Base-by-base conservation (phyloP, 441 rosid species). In the Populus hybrid region DNA sequence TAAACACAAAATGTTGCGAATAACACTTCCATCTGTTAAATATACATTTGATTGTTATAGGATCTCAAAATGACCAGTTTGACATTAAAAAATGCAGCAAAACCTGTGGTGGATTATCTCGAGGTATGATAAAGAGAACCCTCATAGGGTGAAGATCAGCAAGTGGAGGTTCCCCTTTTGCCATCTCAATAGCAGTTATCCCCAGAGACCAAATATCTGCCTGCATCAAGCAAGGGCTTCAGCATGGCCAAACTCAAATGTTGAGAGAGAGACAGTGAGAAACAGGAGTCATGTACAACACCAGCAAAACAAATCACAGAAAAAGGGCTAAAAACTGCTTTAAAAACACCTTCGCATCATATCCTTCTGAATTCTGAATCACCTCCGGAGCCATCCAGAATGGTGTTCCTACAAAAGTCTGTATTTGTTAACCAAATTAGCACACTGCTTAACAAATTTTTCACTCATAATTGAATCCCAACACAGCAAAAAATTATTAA, bases 91-190 rank as follows among this genome's bases (percentile, higher is more conserved):
- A 74, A 79, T 76, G 67, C 36, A 77, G 75, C 73, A 82, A 82
- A 85, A 96, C 99, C 99, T 96, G 99, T 7, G 99, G 98, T 38
- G 99, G 99, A 88, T 83, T 96, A 88, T 96, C 99, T 84, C 98
- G 93, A 68, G 99, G 99, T 85, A 96, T 96, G 79, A 96, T 96
- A 77, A 96, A 96, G 79, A 96, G 98, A 82, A 94, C 99, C 87
- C 98, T 91, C 99, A 96, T 94, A 73, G 99, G 99, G 82, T 93
- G 98, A 83, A 96, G 98, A 88, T 94, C 99, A 12, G 99, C 95
- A 78, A 97, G 95, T 35, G 99, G 99, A 82, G 99, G 99, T 86
- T 97, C 99, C 85, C 98, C 99, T 83, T 94, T 97, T 12, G 99
- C 99, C 99, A 94, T 94, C 89, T 97, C 99, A 73, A 97, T 97